A percentile compares a stretch with the other conserved stretches of the same genome.
phyloP scores from a whole-genome alignment of 2,329 filamentous ascomycete species.

The Trichoderma sp. region DNA sequence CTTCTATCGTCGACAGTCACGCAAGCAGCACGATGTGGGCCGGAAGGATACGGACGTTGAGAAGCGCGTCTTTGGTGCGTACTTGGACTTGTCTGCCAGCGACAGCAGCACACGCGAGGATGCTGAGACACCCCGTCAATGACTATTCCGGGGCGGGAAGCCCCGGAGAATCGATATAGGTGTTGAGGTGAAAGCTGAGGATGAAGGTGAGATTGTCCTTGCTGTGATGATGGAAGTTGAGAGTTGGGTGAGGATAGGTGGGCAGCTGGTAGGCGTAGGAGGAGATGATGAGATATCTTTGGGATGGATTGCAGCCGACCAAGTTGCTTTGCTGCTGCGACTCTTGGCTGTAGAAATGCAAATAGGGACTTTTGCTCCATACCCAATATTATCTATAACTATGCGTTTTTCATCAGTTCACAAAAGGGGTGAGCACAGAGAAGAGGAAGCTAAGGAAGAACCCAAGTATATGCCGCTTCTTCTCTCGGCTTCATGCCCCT shows the following conservation, averaged over 20 bases:
- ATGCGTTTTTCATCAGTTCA: background rate
- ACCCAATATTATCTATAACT: background rate
- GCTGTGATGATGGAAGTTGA: background rate
- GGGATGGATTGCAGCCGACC: background rate
- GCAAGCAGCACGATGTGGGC: background rate
- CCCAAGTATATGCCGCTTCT: background rate
- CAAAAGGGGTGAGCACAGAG: background rate
- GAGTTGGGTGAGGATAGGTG: background rate
- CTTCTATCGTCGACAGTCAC: conserved; percentile 17
- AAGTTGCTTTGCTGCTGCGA: background rate
- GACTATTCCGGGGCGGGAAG: background rate
- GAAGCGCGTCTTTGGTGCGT: background rate
- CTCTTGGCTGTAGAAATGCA: background rate
- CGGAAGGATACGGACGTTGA: background rate
- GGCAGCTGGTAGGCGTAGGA: background rate
- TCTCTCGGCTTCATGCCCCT: background rate
- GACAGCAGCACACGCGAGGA: background rate
- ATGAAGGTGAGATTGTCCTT: background rate
- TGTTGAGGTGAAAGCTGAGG: background rate
- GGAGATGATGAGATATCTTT: background rate
- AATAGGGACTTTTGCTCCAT: background rate
- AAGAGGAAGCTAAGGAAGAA: background rate
- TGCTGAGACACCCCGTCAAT: background rate
- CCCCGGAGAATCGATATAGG: background rate
- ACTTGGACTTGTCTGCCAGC: background rate